phyloP scores from a whole-genome alignment of 1,139 yeast genomes.

The Groenewaldozyma sp. region DNA sequence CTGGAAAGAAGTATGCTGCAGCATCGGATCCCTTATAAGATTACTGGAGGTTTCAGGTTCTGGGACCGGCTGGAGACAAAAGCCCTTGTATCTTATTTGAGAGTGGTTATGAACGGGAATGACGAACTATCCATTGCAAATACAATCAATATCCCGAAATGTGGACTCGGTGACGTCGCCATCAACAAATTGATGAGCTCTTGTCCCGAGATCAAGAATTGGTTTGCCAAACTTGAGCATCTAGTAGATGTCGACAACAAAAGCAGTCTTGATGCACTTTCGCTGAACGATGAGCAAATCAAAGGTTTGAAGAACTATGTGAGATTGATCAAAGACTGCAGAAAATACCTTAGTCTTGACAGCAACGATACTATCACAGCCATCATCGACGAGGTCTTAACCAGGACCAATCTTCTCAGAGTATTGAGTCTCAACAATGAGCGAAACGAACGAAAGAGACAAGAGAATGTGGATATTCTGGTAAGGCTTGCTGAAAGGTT shows the following conservation, averaged over 20 bases:
- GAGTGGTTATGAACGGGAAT: slow-evolving; percentile 46
- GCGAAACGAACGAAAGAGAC: slow-evolving; percentile 5
- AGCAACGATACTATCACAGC: slow-evolving; percentile 4
- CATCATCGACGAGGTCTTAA: slow-evolving; percentile 8
- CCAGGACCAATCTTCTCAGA: slow-evolving; percentile 7
- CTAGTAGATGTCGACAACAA: slow-evolving; percentile 3
- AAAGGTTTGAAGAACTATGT: slow-evolving; percentile 27
- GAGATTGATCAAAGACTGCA: slow-evolving; percentile 28
- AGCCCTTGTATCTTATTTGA: slow-evolving; percentile 52
- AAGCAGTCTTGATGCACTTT: neutral
- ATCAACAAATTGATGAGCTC: slow-evolving; percentile 24
- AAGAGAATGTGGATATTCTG: slow-evolving; percentile 9
- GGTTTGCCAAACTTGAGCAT: slow-evolving; percentile 8
- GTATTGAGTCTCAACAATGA: slow-evolving; percentile 6
- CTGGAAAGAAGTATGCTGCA: slow-evolving; percentile 55
- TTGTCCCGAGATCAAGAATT: slow-evolving; percentile 3
- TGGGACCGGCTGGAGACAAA: slow-evolving; percentile 72
- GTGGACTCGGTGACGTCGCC: slow-evolving; percentile 63
- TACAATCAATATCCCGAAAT: slow-evolving; percentile 49
- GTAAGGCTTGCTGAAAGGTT: slow-evolving; percentile 13
- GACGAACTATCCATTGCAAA: slow-evolving; percentile 55
- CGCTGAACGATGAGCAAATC: neutral
- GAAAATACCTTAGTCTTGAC: slow-evolving; percentile 13
- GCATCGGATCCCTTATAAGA: slow-evolving; percentile 46
- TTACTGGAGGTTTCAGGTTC: slow-evolving; percentile 65